A percentile compares a stretch with the other conserved stretches of the same genome.
phyloP scores from a whole-genome alignment of 2,329 filamentous ascomycete genomes.

The Coniella vitis region DNA sequence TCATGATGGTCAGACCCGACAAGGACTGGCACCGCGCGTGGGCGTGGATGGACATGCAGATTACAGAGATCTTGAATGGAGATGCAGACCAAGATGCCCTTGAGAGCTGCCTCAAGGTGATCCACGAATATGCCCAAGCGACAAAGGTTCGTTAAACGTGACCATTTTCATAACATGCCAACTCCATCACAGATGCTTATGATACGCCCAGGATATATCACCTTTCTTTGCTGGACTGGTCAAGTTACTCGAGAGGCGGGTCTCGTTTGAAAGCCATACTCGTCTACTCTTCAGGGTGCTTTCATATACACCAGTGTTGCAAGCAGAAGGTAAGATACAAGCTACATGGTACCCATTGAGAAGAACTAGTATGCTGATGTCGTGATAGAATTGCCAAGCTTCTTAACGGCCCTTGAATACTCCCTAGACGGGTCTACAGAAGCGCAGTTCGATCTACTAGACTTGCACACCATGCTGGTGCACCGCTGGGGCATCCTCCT shows the following conservation, averaged over 20 bases:
- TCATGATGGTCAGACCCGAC: slow-evolving; percentile 58
- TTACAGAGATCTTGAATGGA: slow-evolving; percentile 24
- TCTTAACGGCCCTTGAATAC: slow-evolving; percentile 5
- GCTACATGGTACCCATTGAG: neutral
- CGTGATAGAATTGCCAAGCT: slow-evolving; percentile 1
- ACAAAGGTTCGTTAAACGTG: slow-evolving; percentile 41
- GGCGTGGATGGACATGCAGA: slow-evolving; percentile 13
- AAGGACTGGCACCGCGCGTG: slow-evolving; percentile 25
- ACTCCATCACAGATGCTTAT: neutral
- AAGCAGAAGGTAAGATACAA: slow-evolving; percentile 47
- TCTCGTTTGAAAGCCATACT: slow-evolving; percentile 1
- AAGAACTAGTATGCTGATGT: neutral
- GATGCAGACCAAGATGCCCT: slow-evolving; percentile 42
- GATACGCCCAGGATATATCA: neutral
- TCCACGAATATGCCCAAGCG: slow-evolving; percentile 48
- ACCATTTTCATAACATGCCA: neutral
- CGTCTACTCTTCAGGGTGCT: slow-evolving; percentile 34
- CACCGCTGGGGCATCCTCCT: slow-evolving; percentile 49
- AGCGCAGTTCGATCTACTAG: slow-evolving; percentile 54
- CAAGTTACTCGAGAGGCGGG: slow-evolving; percentile 38
- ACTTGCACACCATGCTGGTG: slow-evolving; percentile 62
- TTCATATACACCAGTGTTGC: slow-evolving; percentile 45
- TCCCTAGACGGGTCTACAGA: slow-evolving; percentile 41
- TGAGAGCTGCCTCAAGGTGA: slow-evolving; percentile 46
- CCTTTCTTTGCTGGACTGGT: slow-evolving; percentile 40